Conservation (phyloP, 768 basidiomycete species). For the Mycena latifolia region DNA sequence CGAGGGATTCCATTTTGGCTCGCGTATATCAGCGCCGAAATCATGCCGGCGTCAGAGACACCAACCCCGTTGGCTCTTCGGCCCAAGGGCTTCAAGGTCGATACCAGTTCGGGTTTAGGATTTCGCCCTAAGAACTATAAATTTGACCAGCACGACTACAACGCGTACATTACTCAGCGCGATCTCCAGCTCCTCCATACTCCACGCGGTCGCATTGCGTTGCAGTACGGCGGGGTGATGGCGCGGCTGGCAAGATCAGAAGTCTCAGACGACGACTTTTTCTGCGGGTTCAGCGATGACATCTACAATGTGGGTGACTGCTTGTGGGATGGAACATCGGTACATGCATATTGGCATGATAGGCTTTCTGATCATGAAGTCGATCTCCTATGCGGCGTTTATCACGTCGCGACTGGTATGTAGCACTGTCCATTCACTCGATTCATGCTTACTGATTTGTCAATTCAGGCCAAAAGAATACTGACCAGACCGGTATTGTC, state of each 20-base stretch:
- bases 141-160: background rate
- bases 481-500: background rate
- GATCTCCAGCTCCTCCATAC: constrained; percentile 7
- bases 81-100: no score
- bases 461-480: background rate
- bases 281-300: background rate
- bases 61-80: no score
- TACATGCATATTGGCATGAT: constrained; percentile 1
- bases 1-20: no score
- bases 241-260: constrained; percentile 6
- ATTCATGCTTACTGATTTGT: background rate
- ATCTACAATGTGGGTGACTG: background rate
- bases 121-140: background rate
- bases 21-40: no score
- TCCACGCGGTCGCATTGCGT: constrained; percentile 1
- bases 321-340: constrained; percentile 14
- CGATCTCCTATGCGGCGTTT: constrained; percentile 9
- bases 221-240: constrained; percentile 9
- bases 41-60: no score
- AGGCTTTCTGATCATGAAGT: background rate
- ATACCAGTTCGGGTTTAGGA: no score
- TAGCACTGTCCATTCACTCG: background rate
- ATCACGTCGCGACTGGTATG: constrained; percentile 10
- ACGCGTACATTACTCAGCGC: background rate
- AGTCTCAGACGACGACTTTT: background rate